phyloP scores from a whole-genome alignment of 2,329 filamentous ascomycete genomes.

The Sphaerulina vaccinii region DNA sequence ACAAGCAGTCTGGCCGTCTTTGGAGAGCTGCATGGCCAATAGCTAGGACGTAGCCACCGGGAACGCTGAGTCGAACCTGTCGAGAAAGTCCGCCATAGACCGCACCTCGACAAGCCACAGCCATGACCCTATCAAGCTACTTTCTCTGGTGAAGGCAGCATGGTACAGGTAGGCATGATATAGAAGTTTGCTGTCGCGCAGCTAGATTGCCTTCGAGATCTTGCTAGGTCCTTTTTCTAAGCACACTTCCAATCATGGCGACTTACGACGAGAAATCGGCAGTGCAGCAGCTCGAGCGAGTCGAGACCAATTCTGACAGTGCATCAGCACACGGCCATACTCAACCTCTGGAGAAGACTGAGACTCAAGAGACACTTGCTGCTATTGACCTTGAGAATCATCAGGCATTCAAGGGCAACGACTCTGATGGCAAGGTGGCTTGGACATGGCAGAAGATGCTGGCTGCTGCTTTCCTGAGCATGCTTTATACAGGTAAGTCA shows the following conservation, averaged over 20 bases:
- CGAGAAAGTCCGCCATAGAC: background rate
- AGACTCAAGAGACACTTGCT: slow-evolving; percentile 21
- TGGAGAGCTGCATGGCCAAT: background rate
- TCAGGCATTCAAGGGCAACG: slow-evolving; percentile 42
- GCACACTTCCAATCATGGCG: slow-evolving; percentile 8
- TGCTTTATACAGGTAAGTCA: slow-evolving; percentile 38
- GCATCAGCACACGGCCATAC: slow-evolving; percentile 6
- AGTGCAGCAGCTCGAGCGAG: slow-evolving; percentile 14
- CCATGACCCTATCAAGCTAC: slow-evolving; percentile 1
- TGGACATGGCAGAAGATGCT: slow-evolving; percentile 39
- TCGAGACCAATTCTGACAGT: slow-evolving; percentile 19
- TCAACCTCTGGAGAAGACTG: slow-evolving; percentile 19
- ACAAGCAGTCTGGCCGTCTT: background rate
- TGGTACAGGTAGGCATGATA: background rate
- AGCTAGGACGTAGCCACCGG: background rate
- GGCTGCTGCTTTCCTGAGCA: slow-evolving; percentile 40
- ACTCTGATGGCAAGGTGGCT: slow-evolving; percentile 42
- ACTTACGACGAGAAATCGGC: slow-evolving; percentile 17
- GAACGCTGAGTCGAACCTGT: slow-evolving; percentile 8
- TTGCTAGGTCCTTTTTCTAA: background rate
- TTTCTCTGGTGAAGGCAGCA: background rate
- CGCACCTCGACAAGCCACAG: slow-evolving; percentile 1
- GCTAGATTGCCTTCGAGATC: background rate
- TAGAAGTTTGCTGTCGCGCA: slow-evolving; percentile 3
- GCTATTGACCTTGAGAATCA: slow-evolving; percentile 38